phyloP scores from a whole-genome alignment of 805 yeast genomes.

The Ogataea chonburiensis region DNA sequence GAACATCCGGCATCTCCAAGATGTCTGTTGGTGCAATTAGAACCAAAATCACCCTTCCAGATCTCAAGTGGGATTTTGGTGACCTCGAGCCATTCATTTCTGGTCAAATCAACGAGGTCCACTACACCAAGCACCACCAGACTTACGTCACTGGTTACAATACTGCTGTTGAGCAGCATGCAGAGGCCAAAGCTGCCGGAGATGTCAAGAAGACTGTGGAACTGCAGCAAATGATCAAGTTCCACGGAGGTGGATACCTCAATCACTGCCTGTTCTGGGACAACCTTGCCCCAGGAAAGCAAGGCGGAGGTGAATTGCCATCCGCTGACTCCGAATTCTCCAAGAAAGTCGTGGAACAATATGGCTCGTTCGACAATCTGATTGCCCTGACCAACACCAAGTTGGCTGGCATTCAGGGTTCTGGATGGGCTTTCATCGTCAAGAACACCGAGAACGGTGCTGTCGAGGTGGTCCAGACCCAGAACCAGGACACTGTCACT shows the following conservation, averaged over 20 bases:
- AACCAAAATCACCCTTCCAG: conserved; percentile 75
- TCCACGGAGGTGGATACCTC: conserved; percentile 90
- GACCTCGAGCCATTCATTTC: conserved; percentile 86
- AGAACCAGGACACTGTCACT: conserved; percentile 83
- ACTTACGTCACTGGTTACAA: conserved; percentile 87
- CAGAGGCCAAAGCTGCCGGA: conserved; percentile 58
- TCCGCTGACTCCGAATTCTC: conserved; percentile 54
- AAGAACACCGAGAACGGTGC: conserved; percentile 75
- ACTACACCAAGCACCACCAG: conserved; percentile 89
- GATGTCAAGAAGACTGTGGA: conserved; percentile 59
- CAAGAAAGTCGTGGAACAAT: conserved; percentile 58
- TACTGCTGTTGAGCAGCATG: conserved; percentile 69
- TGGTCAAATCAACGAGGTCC: conserved; percentile 82
- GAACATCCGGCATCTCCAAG: conserved; percentile 13
- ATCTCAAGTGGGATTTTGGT: conserved; percentile 77
- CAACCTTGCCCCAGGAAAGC: conserved; percentile 71
- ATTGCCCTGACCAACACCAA: conserved; percentile 61
- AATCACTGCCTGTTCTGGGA: conserved; percentile 90
- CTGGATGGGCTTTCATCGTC: conserved; percentile 93
- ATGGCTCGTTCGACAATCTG: conserved; percentile 71
- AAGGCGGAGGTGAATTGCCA: conserved; percentile 76
- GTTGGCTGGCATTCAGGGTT: conserved; percentile 88
- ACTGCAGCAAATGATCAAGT: conserved; percentile 74
- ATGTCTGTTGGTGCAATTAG: conserved; percentile 36
- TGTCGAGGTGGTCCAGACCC: conserved; percentile 75